Evolutionary conservation across 371 early-diverging fungal genomes (phyloP), one percentile per base, ranked within the genome.

Genomic region (Phascolomyces articulosus): DNA sequence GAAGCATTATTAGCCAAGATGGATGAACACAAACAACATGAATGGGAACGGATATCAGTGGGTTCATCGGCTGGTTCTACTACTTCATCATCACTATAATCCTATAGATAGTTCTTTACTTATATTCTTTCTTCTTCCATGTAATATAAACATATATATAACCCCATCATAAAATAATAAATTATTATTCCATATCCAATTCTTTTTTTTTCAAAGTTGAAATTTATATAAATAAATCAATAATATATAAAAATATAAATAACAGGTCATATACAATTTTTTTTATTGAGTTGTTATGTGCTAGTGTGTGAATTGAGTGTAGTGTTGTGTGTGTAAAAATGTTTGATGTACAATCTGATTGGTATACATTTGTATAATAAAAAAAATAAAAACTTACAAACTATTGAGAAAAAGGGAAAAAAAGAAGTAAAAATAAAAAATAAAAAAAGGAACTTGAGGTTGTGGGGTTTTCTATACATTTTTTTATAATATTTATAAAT

Each of bases 1-100:
- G 77, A 79, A 53, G 29, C 40, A 0, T 55, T 82, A 49, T 29
- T 82, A 29, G 66, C 67, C 6, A 59, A 58, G 2, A 40, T 82
- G 40, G 82, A 82, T 69, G 69, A 77, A 31, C 74, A 73, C 55
- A 82, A 77, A 60, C 77, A 74, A 47, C 66, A 60, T 8, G 82
- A 82, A 72, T 82, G 82, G 82, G 74, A 77, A 65, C 64, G 71
- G 58, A 41, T 38, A 40, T 59, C 65, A 21, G 21, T 59, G 8
- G 20, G 51, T 44, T 59, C 60, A 27, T 24, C 40, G 13, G 18
- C 24, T 18, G 41, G 47, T 11, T 31, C 57, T n/a, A 4, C 44
- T 18, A 4, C 44, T n/a, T n/a, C 44, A 13, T 16, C 44, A 13
- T 44, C 44, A 44, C 9, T 34, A 34, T 34, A 34, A 34, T 11